Evolutionary conservation across 106 monocot species (phyloP), one percentile per base, ranked within the genome.

Genomic region (Allium fistulosum): DNA sequence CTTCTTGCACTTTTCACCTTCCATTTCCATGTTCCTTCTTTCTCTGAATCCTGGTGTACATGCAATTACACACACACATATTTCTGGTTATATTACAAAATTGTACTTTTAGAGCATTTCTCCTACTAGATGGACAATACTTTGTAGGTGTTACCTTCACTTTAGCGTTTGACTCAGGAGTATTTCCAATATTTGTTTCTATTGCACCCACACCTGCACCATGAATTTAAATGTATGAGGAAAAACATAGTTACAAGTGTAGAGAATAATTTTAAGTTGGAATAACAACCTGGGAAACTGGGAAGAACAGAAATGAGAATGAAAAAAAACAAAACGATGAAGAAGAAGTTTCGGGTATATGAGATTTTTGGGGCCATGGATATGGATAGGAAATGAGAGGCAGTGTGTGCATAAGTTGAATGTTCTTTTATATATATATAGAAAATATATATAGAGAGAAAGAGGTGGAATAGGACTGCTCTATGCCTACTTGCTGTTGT

Each of bases 381-480:
- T 61, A 14, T 57, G 68, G 76, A 79, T 65, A 76, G 77, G 61
- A 61, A 79, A 76, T 78, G 76, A 65, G 72, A 76, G 72, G 75
- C 75, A 56, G 45, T 22, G 65, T 76, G 72, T 63, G 67, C 9
- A 73, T 57, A 59, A 65, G 5, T 37, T 37, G 37, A 37, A 37
- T 37, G 37, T 37, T 37, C 5, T 37, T 37, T 0, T 22, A 22
- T 22, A 22, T 22, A 22, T 22, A 22, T 37, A 37, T 37, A 37
- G 0, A 37, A 5, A 37, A 37, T 1, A 37, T 37, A 37, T 37
- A 37, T 37, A 37, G 0, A 37, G 37, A 1, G 37, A 37, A 1
- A 5, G 37, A 37, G 37, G 37, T 37, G 37, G 37, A 37, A 37
- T 2, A 37, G 37, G 37, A 37, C 37, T 37, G 37, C 37, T 37